Percentiles rank a stretch among this genome's conserved stretches.
Evolutionary conservation across 352 stramenopile genomes (phyloP).

Genomic region (Phytopythium litorale): DNA sequence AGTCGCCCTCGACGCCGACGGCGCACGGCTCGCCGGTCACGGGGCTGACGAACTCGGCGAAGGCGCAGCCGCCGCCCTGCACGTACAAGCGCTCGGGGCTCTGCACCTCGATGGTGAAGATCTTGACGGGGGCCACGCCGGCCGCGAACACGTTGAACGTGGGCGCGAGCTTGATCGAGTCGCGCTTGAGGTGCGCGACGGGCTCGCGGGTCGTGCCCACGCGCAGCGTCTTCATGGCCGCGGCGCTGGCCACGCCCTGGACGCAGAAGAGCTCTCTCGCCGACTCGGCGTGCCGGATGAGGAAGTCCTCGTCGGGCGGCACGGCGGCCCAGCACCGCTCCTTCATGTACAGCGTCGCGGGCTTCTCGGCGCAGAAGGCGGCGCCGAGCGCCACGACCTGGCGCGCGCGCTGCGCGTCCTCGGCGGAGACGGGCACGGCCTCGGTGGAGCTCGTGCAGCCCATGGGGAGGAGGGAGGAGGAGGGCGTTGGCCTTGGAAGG

Average conservation of each 20-base stretch:
- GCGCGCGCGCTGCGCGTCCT: slow-evolving; percentile 9
- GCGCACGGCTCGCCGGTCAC: slow-evolving; percentile 25
- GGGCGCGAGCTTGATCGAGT: slow-evolving; percentile 26
- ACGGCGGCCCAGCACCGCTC: slow-evolving; percentile 28
- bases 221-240: slow-evolving; percentile 32
- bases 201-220: slow-evolving; percentile 15
- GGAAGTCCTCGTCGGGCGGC: slow-evolving; percentile 26
- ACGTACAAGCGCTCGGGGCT: background rate
- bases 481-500: too few relatives aligned
- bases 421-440: slow-evolving; percentile 4
- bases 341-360: slow-evolving; percentile 31
- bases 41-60: slow-evolving; percentile 24
- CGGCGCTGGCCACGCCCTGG: slow-evolving; percentile 18
- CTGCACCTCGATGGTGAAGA: slow-evolving; percentile 29
- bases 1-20: slow-evolving; percentile 26
- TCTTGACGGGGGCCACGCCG: slow-evolving; percentile 19
- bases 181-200: slow-evolving; percentile 37
- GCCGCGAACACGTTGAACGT: slow-evolving; percentile 36
- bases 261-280: slow-evolving; percentile 27
- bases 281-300: slow-evolving; percentile 27
- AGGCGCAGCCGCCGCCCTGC: slow-evolving; percentile 5
- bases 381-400: slow-evolving; percentile 16
- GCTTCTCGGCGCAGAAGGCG: slow-evolving; percentile 20
- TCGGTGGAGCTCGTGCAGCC: slow-evolving; percentile 31
- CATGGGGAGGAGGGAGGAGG: slow-evolving; percentile 10